Evolutionary conservation across 371 early-diverging fungal genomes (phyloP).

Genomic region (Rhizopus sp.): DNA sequence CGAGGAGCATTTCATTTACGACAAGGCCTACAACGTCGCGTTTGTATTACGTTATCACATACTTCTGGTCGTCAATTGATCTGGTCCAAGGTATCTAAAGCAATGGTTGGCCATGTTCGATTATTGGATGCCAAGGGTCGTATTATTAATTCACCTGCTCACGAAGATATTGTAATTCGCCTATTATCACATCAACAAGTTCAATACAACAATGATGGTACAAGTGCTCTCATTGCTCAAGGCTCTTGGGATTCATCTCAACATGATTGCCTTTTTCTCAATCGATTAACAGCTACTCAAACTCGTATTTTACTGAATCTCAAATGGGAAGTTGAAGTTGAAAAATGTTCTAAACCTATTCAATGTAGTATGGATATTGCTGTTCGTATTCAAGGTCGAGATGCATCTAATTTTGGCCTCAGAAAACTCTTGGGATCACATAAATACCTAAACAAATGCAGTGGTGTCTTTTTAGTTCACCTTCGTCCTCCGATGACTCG

Average conservation of each 20-base stretch:
- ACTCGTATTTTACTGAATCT: constrained; percentile 63
- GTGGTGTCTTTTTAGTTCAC: constrained; percentile 57
- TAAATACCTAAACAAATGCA: constrained; percentile 47
- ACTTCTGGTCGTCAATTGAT: constrained; percentile 70
- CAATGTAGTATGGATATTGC: constrained; percentile 67
- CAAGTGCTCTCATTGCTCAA: constrained; percentile 60
- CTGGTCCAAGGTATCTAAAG: constrained; percentile 56
- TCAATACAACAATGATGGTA: constrained; percentile 62
- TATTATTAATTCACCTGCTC: constrained; percentile 50
- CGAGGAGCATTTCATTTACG: constrained; percentile 70
- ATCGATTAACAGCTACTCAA: constrained; percentile 63
- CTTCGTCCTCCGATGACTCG: constrained; percentile 63
- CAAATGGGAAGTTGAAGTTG: constrained; percentile 63
- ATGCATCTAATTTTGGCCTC: constrained; percentile 44
- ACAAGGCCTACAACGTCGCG: constrained; percentile 86
- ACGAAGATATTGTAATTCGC: constrained; percentile 51
- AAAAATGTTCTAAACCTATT: constrained; percentile 59
- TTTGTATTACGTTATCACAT: constrained; percentile 70
- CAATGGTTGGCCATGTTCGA: constrained; percentile 66
- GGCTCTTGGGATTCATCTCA: constrained; percentile 87
- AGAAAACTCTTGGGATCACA: constrained; percentile 37
- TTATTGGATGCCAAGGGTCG: constrained; percentile 68
- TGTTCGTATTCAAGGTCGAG: constrained; percentile 58
- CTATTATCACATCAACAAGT: constrained; percentile 45
- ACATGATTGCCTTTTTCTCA: constrained; percentile 75